Conservation (phyloP, 495 filamentous ascomycete genomes). For the Penicillium lividum region DNA sequence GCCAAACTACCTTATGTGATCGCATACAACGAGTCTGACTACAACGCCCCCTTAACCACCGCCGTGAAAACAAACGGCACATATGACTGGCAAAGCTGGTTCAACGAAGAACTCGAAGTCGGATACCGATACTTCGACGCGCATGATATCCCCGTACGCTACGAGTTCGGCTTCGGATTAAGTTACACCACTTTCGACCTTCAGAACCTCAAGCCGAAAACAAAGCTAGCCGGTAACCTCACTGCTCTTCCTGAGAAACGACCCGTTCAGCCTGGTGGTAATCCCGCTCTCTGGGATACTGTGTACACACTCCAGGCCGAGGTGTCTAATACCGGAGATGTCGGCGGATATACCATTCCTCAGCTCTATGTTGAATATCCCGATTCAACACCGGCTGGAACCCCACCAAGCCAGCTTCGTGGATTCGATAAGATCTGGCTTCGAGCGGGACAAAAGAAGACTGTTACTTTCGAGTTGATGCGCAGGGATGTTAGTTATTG, state of each 20-base stretch:
- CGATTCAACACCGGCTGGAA: conserved; percentile 3
- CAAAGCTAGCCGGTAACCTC: background rate
- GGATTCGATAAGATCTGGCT: conserved; percentile 62
- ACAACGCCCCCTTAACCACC: conserved; percentile 59
- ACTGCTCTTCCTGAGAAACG: conserved; percentile 10
- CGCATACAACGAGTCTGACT: conserved; percentile 63
- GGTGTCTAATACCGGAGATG: conserved; percentile 57
- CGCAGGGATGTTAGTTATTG: conserved; percentile 65
- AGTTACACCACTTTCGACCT: conserved; percentile 66
- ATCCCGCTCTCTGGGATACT: conserved; percentile 58
- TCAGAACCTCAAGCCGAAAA: conserved; percentile 37
- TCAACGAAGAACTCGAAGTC: conserved; percentile 63
- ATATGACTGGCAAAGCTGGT: conserved; percentile 56
- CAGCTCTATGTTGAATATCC: conserved; percentile 61
- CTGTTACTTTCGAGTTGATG: conserved; percentile 54
- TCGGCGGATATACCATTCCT: conserved; percentile 55
- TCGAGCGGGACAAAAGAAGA: conserved; percentile 38
- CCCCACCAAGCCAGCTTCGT: conserved; percentile 38
- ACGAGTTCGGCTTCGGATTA: conserved; percentile 68
- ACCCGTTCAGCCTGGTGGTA: conserved; percentile 37
- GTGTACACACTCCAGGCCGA: conserved; percentile 52
- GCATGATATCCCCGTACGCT: conserved; percentile 57
- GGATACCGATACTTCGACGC: conserved; percentile 70
- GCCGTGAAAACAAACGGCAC: conserved; percentile 36
- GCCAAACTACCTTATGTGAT: conserved; percentile 74